Evolutionary conservation across 768 basidiomycete species (phyloP).

Genomic region (Russula foetens): DNA sequence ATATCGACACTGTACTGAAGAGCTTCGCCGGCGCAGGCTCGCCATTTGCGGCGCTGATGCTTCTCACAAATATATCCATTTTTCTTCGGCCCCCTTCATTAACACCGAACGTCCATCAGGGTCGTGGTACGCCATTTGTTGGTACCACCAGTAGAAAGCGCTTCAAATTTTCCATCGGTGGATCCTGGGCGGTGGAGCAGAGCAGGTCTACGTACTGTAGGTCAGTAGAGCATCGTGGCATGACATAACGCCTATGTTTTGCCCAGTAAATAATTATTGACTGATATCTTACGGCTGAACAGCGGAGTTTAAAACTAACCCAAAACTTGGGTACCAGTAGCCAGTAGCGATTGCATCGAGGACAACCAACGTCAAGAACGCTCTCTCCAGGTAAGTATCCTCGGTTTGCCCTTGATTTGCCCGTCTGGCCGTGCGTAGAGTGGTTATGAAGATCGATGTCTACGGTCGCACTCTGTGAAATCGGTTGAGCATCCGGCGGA

Average conservation of each 20-base stretch:
- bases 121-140: too few relatives aligned
- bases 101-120: too few relatives aligned
- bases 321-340: neutral
- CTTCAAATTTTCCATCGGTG: too few relatives aligned
- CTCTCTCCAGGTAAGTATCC: constrained; percentile 30
- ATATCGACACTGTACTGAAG: too few relatives aligned
- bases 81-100: too few relatives aligned
- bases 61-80: too few relatives aligned
- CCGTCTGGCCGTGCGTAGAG: neutral
- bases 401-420: constrained; percentile 1
- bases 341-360: neutral
- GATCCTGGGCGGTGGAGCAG: too few relatives aligned
- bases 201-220: too few relatives aligned
- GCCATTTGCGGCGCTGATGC: too few relatives aligned
- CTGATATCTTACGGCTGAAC: neutral
- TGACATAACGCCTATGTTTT: too few relatives aligned
- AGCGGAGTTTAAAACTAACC: constrained; percentile 16
- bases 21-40: constrained; percentile 26
- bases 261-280: neutral
- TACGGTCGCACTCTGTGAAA: neutral
- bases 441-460: neutral
- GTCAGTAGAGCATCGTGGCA: too few relatives aligned
- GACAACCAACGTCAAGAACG: constrained; percentile 26
- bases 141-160: too few relatives aligned
- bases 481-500: constrained; percentile 16